These are phyloP conservation scores for Stenocarpella maydis DNA, from an alignment of 2,329 filamentous ascomycete species.

Conservation along the genomic window DNA sequence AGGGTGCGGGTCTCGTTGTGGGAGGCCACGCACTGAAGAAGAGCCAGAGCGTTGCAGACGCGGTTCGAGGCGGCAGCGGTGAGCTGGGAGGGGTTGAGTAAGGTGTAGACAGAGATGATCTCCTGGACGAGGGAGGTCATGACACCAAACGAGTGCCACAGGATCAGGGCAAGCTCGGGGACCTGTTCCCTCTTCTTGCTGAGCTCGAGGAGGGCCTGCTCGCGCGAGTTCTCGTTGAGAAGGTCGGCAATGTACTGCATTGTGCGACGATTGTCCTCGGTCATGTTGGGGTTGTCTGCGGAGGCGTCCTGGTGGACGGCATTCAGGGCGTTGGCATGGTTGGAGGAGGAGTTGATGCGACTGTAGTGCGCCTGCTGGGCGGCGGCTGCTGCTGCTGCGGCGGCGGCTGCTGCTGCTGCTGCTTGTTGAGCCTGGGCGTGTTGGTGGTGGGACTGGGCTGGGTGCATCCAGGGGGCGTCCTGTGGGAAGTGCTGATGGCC, in stretches of 20 bases:
- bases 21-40: conserved; percentile 95
- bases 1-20: conserved; percentile 95
- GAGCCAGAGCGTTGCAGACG: conserved; percentile 94
- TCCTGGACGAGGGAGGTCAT: conserved; percentile 98
- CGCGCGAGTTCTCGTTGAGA: conserved; percentile 84
- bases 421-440: conserved; percentile 55
- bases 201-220: conserved; percentile 90
- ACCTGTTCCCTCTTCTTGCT: conserved; percentile 99
- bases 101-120: conserved; percentile 97
- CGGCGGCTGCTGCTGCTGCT: conserved; percentile 59
- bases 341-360: conserved; percentile 74
- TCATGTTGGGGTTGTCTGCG: conserved; percentile 70
- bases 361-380: conserved; percentile 73
- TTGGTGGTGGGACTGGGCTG: conserved; percentile 66
- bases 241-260: conserved; percentile 92
- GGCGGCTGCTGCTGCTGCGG: conserved; percentile 62
- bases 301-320: conserved; percentile 62
- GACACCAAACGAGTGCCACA: conserved; percentile 99
- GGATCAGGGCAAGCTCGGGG: conserved; percentile 90
- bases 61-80: conserved; percentile 97
- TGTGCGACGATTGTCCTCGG: conserved; percentile 92
- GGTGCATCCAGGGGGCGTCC: conserved; percentile 73
- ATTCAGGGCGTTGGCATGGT: conserved; percentile 56
- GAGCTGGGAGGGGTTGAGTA: conserved; percentile 95
- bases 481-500: conserved; percentile 74